phyloP scores from a whole-genome alignment of 1,284 basidiomycete species.

The Cryptococcus sp. region DNA sequence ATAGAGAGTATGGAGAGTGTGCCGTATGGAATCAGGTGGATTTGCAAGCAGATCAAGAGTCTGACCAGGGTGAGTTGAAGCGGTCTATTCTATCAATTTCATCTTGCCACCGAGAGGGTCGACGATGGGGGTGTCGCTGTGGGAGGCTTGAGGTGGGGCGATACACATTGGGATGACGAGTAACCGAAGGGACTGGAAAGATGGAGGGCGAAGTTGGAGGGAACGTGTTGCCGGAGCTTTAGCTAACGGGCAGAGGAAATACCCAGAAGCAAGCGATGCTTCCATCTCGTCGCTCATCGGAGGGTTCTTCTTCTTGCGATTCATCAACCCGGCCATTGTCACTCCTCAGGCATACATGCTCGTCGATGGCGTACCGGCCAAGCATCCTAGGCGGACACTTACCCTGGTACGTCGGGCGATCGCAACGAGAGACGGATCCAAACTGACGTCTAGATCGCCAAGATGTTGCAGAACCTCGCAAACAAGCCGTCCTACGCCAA shows the following conservation, averaged over 20 bases:
- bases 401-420: slow-evolving; percentile 62
- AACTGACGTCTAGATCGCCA: slow-evolving; percentile 68
- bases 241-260: slow-evolving; percentile 67
- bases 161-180: no score
- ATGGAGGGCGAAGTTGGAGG: not conserved
- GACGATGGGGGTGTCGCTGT: no score
- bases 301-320: slow-evolving; percentile 98
- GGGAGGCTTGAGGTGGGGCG: no score
- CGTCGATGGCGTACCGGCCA: slow-evolving; percentile 93
- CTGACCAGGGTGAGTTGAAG: slow-evolving; percentile 70
- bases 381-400: slow-evolving; percentile 90
- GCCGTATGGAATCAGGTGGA: slow-evolving; percentile 98
- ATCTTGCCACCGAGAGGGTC: no score
- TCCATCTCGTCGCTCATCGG: slow-evolving; percentile 98
- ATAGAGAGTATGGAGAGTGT: slow-evolving; percentile 96
- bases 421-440: not conserved
- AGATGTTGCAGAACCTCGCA: slow-evolving; percentile 98
- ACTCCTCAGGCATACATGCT: slow-evolving; percentile 99
- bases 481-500: slow-evolving; percentile 98
- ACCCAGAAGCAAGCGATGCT: slow-evolving; percentile 94
- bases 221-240: not conserved
- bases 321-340: slow-evolving; percentile 99
- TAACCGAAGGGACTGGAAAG: no score
- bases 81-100: no score
- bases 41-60: slow-evolving; percentile 98